Conservation (phyloP, 2,329 filamentous ascomycete genomes). For the Xylaria sp. region DNA sequence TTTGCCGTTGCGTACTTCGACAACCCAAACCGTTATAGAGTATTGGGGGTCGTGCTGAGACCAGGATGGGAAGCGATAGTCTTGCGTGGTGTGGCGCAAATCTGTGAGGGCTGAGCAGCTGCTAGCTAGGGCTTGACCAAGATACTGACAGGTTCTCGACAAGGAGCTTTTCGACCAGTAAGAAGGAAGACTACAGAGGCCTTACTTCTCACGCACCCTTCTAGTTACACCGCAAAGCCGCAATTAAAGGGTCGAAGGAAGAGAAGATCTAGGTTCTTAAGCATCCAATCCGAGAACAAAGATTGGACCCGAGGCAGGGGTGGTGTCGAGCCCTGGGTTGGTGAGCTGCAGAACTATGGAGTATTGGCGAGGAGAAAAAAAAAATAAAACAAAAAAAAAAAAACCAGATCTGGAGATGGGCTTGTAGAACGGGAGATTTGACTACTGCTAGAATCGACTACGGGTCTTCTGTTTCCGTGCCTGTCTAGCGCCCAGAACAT, state of each 20-base stretch:
- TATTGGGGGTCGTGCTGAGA: constrained; percentile 14
- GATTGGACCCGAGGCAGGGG: constrained; percentile 24
- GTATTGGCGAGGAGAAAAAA: constrained; percentile 6
- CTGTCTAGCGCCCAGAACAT: constrained; percentile 16
- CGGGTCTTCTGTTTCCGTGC: constrained; percentile 16
- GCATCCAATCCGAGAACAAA: constrained; percentile 23
- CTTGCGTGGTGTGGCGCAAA: constrained; percentile 28
- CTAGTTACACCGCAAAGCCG: constrained; percentile 22
- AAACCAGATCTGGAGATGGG: constrained; percentile 2
- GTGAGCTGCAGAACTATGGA: constrained; percentile 24
- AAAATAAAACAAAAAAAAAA: constrained; percentile 10
- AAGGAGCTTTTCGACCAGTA: constrained; percentile 22
- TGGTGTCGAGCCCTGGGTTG: constrained; percentile 20
- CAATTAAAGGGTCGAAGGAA: constrained; percentile 20
- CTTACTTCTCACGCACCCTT: constrained; percentile 23
- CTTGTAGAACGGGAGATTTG: constrained; percentile 14
- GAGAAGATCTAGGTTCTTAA: constrained; percentile 20
- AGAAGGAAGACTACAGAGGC: constrained; percentile 7
- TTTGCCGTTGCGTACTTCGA: constrained; percentile 16
- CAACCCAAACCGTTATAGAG: constrained; percentile 22
- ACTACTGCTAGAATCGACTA: constrained; percentile 24
- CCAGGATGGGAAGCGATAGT: constrained; percentile 20
- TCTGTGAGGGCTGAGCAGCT: constrained; percentile 21
- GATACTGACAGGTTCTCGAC: constrained; percentile 19
- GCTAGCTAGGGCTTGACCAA: constrained; percentile 22